A percentile compares a stretch with the other conserved stretches of the same genome.
Conservation (phyloP, 345 rosid genomes). For the Brassica incana region DNA sequence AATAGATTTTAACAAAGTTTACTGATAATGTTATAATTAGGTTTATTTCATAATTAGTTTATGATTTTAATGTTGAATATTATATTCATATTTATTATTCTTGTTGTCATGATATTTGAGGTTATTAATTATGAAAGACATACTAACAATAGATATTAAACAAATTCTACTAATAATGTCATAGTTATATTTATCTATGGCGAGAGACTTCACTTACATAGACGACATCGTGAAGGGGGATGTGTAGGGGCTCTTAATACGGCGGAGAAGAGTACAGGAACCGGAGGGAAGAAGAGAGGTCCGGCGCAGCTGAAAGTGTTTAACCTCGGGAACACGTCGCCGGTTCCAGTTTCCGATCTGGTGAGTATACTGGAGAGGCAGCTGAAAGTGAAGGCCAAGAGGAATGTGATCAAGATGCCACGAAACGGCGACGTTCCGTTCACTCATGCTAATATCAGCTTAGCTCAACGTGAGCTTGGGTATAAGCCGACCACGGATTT, state of each 20-base stretch:
- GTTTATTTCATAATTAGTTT: too few relatives aligned
- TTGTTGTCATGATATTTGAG: too few relatives aligned
- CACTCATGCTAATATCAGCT: conserved; percentile 93
- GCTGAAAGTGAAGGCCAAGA: conserved; percentile 83
- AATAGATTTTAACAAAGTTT: too few relatives aligned
- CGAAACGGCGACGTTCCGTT: conserved; percentile 89
- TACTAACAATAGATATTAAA: too few relatives aligned
- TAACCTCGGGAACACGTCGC: conserved; percentile 92
- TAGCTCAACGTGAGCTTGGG: conserved; percentile 71
- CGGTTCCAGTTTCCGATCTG: conserved; percentile 80
- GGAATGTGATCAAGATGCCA: conserved; percentile 76
- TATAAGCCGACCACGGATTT: conserved; percentile 89
- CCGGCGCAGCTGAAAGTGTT: conserved; percentile 86
- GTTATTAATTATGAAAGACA: too few relatives aligned
- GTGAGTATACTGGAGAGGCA: conserved; percentile 80
- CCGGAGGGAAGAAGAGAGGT: conserved; percentile 86
- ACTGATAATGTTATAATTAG: too few relatives aligned
- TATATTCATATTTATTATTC: too few relatives aligned
- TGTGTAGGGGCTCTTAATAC: conserved; percentile 83
- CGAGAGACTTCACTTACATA: conserved; percentile 91
- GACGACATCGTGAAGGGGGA: conserved; percentile 88
- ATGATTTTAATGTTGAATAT: too few relatives aligned
- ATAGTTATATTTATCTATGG: conserved; percentile 25
- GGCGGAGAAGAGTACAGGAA: conserved; percentile 90
- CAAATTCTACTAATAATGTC: too few relatives aligned